A percentile compares a stretch with the other conserved stretches of the same genome.
These are phyloP conservation scores for Postia placenta DNA, from an alignment of 768 basidiomycete genomes.

Conservation along the genomic window DNA sequence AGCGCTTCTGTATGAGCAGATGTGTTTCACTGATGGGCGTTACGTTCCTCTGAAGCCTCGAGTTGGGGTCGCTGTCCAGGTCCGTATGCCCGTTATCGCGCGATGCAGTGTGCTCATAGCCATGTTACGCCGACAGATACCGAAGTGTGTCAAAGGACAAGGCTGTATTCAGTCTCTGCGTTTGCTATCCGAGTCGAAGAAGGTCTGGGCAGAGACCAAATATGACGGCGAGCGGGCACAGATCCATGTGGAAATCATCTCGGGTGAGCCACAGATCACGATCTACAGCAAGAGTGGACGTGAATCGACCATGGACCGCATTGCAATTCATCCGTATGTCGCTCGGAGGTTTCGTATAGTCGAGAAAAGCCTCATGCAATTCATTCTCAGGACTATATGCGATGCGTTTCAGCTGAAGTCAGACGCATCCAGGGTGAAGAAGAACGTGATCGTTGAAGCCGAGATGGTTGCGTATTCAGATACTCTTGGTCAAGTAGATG, in stretches of 20 bases:
- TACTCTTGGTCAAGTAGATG: slow-evolving; percentile 51
- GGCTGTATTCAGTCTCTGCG: slow-evolving; percentile 50
- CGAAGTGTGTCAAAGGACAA: slow-evolving; percentile 76
- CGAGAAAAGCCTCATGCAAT: too few species aligned
- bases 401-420: not conserved
- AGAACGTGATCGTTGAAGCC: slow-evolving; percentile 57
- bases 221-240: slow-evolving; percentile 96
- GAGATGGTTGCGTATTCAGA: slow-evolving; percentile 88
- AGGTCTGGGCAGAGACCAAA: slow-evolving; percentile 85
- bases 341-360: too few species aligned
- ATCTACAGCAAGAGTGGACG: slow-evolving; percentile 89
- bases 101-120: not conserved
- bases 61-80: slow-evolving; percentile 60
- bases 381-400: not conserved
- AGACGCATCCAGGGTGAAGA: slow-evolving; percentile 5
- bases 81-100: too few species aligned
- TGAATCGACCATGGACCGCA: slow-evolving; percentile 74
- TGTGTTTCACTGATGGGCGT: slow-evolving; percentile 29
- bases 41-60: slow-evolving; percentile 31
- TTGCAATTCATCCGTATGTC: slow-evolving; percentile 49
- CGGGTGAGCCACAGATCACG: slow-evolving; percentile 42
- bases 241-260: slow-evolving; percentile 64
- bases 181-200: slow-evolving; percentile 33
- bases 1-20: slow-evolving; percentile 22
- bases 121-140: slow-evolving; percentile 50